These are phyloP conservation scores for Dendrobium officinale DNA, from an alignment of 106 monocot species.

Conservation along the genomic window DNA sequence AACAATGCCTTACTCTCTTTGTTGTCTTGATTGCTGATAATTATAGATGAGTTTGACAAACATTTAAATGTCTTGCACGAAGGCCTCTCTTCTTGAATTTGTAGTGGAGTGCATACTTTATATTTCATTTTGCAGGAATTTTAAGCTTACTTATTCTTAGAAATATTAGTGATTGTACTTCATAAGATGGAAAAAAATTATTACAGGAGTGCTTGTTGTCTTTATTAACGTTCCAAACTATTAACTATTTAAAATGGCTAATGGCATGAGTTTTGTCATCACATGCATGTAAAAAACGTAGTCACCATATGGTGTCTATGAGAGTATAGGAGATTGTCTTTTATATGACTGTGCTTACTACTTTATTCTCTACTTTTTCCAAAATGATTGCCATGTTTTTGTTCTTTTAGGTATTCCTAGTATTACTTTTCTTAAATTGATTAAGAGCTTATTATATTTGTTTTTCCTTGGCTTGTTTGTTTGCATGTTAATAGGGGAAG, in stretches of 20 bases:
- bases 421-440: slow-evolving; percentile 18
- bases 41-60: not conserved
- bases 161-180: not conserved
- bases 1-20: not conserved
- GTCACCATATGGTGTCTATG: not conserved
- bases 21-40: not conserved
- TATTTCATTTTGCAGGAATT: too few species aligned
- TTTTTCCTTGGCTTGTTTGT: slow-evolving; percentile 2
- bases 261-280: not conserved
- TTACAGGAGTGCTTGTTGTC: not conserved
- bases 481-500: not conserved
- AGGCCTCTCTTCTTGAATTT: not conserved
- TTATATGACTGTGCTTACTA: not conserved
- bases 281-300: not conserved
- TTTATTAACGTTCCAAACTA: slow-evolving; percentile 5
- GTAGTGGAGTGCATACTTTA: not conserved
- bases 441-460: slow-evolving; percentile 12
- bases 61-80: not conserved
- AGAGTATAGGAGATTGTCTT: not conserved
- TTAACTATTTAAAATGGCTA: not conserved
- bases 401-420: slow-evolving; percentile 19
- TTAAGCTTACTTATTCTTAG: not conserved
- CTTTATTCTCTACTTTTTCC: slow-evolving; percentile 24
- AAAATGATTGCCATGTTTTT: slow-evolving; percentile 5
- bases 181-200: not conserved